Conservation (phyloP, 1,139 yeast genomes). For the Wickerhamomyces sp. region DNA sequence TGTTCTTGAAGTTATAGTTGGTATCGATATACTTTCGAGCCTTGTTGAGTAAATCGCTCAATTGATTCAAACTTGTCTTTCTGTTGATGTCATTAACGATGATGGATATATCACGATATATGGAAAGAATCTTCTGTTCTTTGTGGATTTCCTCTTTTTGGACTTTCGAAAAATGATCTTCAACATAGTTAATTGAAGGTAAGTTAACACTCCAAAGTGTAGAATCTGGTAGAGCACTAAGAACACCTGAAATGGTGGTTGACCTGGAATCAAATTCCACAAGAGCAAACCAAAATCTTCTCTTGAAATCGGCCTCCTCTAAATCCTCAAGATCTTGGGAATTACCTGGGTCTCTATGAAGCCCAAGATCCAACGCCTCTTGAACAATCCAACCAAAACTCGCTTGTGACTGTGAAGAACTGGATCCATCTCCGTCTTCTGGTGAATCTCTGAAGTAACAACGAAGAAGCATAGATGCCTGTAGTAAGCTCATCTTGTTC, state of each 20-base stretch:
- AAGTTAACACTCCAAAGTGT: constrained; percentile 1
- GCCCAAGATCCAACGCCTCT: constrained; percentile 32
- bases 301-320: constrained; percentile 3
- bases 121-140: neutral
- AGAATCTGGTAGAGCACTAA: neutral
- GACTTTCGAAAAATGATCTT: constrained; percentile 1
- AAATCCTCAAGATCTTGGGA: constrained; percentile 8
- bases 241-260: constrained; percentile 4
- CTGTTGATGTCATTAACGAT: constrained; percentile 1
- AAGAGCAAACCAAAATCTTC: constrained; percentile 9
- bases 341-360: constrained; percentile 33
- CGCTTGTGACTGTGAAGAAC: constrained; percentile 30
- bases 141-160: constrained; percentile 2
- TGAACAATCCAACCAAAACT: constrained; percentile 30
- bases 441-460: constrained; percentile 34
- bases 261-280: constrained; percentile 6
- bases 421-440: constrained; percentile 34
- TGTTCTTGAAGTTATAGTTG: neutral
- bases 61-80: constrained; percentile 1
- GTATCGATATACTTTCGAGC: constrained; percentile 1
- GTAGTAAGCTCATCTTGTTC: constrained; percentile 30
- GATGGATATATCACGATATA: neutral
- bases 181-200: constrained; percentile 1
- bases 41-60: neutral
- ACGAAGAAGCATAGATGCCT: constrained; percentile 31